phyloP scores from a whole-genome alignment of 1,139 yeast species.

The Zygotorulaspora mrakii region DNA sequence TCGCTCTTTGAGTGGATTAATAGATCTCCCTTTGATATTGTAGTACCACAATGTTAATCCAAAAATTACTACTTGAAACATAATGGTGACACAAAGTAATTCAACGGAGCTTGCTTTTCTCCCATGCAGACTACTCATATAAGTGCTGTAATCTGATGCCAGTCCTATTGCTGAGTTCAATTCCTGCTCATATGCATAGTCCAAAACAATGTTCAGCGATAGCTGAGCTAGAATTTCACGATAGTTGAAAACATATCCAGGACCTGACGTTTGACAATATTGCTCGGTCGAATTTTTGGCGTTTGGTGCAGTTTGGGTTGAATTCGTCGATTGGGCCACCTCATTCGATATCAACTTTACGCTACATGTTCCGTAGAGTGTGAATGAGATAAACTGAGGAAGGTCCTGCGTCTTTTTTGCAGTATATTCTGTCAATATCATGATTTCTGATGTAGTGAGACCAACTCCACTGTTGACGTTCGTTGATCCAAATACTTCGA shows the following conservation, averaged over 20 bases:
- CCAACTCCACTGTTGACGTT: conserved; percentile 33
- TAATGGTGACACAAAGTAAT: conserved; percentile 21
- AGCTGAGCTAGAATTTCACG: conserved; percentile 25
- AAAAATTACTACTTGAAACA: conserved; percentile 16
- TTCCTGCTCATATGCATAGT: conserved; percentile 29
- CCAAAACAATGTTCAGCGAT: conserved; percentile 32
- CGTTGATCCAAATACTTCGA: conserved; percentile 24
- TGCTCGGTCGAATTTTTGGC: conserved; percentile 17
- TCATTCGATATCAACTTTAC: conserved; percentile 16
- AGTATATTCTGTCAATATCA: conserved; percentile 31
- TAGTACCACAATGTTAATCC: conserved; percentile 28
- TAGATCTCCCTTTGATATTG: conserved; percentile 25
- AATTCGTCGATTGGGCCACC: conserved; percentile 1
- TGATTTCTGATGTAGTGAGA: conserved; percentile 33
- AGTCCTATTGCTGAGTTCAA: conserved; percentile 4
- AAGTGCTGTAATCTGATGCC: conserved; percentile 16
- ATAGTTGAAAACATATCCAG: conserved; percentile 30
- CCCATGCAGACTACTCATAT: conserved; percentile 12
- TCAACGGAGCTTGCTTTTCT: conserved; percentile 22
- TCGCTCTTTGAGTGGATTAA: conserved; percentile 23
- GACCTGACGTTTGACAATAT: conserved; percentile 21
- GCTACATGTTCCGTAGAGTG: conserved; percentile 31
- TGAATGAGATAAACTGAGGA: conserved; percentile 29
- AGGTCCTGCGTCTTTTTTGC: conserved; percentile 24
- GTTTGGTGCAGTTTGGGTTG: conserved; percentile 5